Percentiles rank a stretch among this genome's conserved stretches.
Conservation (phyloP, 2,329 filamentous ascomycete species). For the Trichoderma lentiforme region DNA sequence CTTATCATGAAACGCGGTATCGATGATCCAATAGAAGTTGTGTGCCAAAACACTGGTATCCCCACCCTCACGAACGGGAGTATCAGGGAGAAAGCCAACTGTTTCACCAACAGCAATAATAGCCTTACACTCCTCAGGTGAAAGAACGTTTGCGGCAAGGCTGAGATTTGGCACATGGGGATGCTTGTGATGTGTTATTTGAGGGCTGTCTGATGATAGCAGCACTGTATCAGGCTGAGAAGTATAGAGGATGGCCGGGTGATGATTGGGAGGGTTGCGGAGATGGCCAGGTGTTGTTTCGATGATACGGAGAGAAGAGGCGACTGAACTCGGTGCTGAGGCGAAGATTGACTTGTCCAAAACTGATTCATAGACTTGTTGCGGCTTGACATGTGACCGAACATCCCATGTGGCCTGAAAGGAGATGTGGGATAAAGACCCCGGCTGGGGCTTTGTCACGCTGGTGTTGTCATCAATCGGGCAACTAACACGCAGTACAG, state of each 20-base stretch:
- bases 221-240: conserved; percentile 55
- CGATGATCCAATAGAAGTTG: conserved; percentile 72
- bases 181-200: conserved; percentile 56
- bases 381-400: conserved; percentile 39
- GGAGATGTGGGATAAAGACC: conserved; percentile 47
- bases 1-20: conserved; percentile 58
- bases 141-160: conserved; percentile 58
- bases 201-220: conserved; percentile 42
- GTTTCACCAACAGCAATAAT: conserved; percentile 66
- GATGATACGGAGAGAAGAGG: conserved; percentile 51
- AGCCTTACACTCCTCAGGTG: conserved; percentile 58
- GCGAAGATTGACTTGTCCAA: conserved; percentile 54
- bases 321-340: conserved; percentile 35
- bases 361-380: conserved; percentile 55
- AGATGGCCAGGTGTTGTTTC: conserved; percentile 58
- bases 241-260: conserved; percentile 63
- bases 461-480: conserved; percentile 51
- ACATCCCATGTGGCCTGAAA: conserved; percentile 62
- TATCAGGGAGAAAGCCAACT: conserved; percentile 64
- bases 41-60: conserved; percentile 65
- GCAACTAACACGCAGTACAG: conserved; percentile 60
- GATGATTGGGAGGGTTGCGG: conserved; percentile 65
- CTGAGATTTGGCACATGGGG: conserved; percentile 61
- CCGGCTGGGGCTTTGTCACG: conserved; percentile 25
- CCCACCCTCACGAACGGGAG: conserved; percentile 62